Conservation (phyloP, 2,329 filamentous ascomycete genomes). For the Phaeophleospora eucalypticola region DNA sequence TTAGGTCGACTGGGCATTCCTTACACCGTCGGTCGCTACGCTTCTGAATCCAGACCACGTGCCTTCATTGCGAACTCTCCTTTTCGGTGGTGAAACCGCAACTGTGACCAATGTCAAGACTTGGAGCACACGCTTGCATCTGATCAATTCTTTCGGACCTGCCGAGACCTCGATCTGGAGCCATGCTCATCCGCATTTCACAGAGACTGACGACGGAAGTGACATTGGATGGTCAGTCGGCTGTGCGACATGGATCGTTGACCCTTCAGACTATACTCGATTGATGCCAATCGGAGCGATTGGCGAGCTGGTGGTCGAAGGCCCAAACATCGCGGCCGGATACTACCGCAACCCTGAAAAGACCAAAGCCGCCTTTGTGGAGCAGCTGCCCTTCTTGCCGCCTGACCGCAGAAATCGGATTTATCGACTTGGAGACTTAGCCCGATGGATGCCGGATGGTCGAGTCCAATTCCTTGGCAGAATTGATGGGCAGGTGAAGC, state of each 20-base stretch:
- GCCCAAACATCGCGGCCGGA: slow-evolving; percentile 40
- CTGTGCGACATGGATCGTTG: slow-evolving; percentile 28
- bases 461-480: slow-evolving; percentile 54
- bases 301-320: slow-evolving; percentile 46
- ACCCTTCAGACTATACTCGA: slow-evolving; percentile 20
- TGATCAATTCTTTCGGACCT: slow-evolving; percentile 8
- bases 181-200: background rate
- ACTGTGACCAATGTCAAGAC: slow-evolving; percentile 1
- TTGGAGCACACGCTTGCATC: background rate
- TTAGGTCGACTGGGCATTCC: too few relatives aligned
- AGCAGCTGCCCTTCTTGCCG: too few relatives aligned
- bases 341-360: slow-evolving; percentile 35
- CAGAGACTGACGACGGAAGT: too few relatives aligned
- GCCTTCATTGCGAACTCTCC: slow-evolving; percentile 4
- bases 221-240: slow-evolving; percentile 32
- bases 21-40: slow-evolving; percentile 9
- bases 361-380: slow-evolving; percentile 33
- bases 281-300: slow-evolving; percentile 42
- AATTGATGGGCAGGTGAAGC: slow-evolving; percentile 55
- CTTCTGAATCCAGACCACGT: slow-evolving; percentile 7
- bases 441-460: slow-evolving; percentile 39
- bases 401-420: too few relatives aligned
- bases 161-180: slow-evolving; percentile 8
- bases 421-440: background rate
- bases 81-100: slow-evolving; percentile 9